Evolutionary conservation across 345 rosid genomes (phyloP), one percentile per base, ranked within the genome.

Genomic region (Camelina hispida): DNA sequence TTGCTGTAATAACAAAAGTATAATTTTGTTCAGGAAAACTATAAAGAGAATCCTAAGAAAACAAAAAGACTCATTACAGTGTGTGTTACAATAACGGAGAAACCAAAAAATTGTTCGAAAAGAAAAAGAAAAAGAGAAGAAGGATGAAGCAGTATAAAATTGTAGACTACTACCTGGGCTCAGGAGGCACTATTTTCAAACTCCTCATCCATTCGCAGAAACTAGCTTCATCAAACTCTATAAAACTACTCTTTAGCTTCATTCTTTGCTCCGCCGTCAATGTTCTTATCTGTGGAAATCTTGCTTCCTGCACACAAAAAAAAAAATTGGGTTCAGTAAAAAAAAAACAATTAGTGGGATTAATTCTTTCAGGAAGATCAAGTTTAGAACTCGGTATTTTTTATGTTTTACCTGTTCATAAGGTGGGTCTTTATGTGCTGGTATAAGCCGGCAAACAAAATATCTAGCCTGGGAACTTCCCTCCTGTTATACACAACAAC

Each of bases 361-460:
- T 4, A 22, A 2, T n/a, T 53, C 48, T 14, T 17, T 44, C 8
- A 15, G 28, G 14, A 20, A 9, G 42, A 38, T 38, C 15, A 58
- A 34, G 22, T 40, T 58, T 16, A 58, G 23, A 28, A 17, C 43
- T 59, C 5, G 9, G 6, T 8, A 4, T 34, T 23, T 48, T 13
- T 2, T 0, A 38, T 78, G 48, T 42, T 22, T 81, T 55, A 95
- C 97, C 93, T 93, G 99, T 61, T 96, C 96, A 61, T 96, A 96
- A 43, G 99, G 96, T 77, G 97, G 97, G 79, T 96, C 98, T 85
- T 93, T 96, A 84, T 92, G 98, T 42, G 97, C 98, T 13, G 99
- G 95, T 75, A 96, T 96, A 81, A 93, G 82, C 78, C 95, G 86
- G 57, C 96, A 87, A 66, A 91, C 90, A 81, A 96, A 96, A 74